Base-by-base conservation (phyloP, 441 rosid genomes). In the Erodium texanum region DNA sequence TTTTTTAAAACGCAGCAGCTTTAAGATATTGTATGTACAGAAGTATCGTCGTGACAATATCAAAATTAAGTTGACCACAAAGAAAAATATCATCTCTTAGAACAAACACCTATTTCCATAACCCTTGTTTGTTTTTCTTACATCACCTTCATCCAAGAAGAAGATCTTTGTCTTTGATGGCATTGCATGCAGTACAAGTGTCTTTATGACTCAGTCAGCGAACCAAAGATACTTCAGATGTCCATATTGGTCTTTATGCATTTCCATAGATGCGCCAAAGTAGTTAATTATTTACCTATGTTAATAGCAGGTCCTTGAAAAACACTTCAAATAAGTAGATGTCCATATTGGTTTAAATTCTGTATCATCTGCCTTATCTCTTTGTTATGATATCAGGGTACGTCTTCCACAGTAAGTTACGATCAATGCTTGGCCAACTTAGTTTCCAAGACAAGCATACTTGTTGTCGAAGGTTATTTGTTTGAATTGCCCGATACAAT, bases 401-500 rank as follows among this genome's bases (percentile, higher is more conserved):
- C 93, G 66, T 93, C 99, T 59, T 87, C 96, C 3, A 81, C 85
- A 50, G 84, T 93, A 64, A 82, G 78, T 76, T 90, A 89, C 70
- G 93, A 89, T 74, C 68, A 83, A 72, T 81, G 80, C 84, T 81
- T 89, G 82, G 90, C 93, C 74, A 85, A 82, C 73, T 62, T 85
- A 73, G 80, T 90, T 76, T 79, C 96, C 64, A 89, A 86, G 84
- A 83, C 94, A 23, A 87, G 82, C 58, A 81, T 93, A 77, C 79
- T 93, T 78, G 84, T 91, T 11, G 88, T 93, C 71, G 99, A 93
- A 82, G 96, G 99, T 24, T 93, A 93, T 83, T 77, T 93, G 71
- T 93, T 93, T 79, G 99, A 91, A 85, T 81, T 93, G 80, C 92
- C 90, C 14, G 93, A 86, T 81, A 91, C 96, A 5, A 93, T 91